Percentiles rank a stretch among this genome's conserved stretches.
Conservation (phyloP, 2,329 filamentous ascomycete genomes). For the Diaporthe velutina region DNA sequence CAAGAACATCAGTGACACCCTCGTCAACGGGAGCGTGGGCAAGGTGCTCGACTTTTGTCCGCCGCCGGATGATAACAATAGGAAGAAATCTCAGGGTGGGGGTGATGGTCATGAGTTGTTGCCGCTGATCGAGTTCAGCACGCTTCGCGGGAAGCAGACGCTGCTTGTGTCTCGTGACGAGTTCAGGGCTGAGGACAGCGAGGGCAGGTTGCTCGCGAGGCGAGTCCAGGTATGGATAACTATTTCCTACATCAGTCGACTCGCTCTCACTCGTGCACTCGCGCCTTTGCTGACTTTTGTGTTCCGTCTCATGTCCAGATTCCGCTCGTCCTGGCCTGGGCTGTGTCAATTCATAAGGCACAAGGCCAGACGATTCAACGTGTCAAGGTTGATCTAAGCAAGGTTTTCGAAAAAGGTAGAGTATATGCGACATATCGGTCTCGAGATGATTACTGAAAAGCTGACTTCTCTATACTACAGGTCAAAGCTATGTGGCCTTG, state of each 20-base stretch:
- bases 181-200: slow-evolving; percentile 35
- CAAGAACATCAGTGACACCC: slow-evolving; percentile 81
- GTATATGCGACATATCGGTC: accelerated
- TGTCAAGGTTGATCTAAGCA: slow-evolving; percentile 34
- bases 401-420: slow-evolving; percentile 37
- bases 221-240: slow-evolving; percentile 36
- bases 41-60: slow-evolving; percentile 74
- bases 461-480: not conserved
- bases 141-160: slow-evolving; percentile 28
- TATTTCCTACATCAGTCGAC: not conserved
- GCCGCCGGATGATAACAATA: not conserved
- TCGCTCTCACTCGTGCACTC: too few relatives aligned
- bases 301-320: not conserved
- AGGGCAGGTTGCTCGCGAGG: slow-evolving; percentile 34
- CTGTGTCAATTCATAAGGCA: slow-evolving; percentile 39
- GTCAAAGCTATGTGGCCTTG: slow-evolving; percentile 37
- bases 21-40: slow-evolving; percentile 81
- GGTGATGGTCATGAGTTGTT: not conserved
- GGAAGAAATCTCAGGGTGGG: not conserved
- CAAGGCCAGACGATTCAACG: slow-evolving; percentile 39
- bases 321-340: slow-evolving; percentile 36
- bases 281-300: not conserved
- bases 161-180: slow-evolving; percentile 33
- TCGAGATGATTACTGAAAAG: accelerated
- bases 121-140: slow-evolving; percentile 35